phyloP scores from a whole-genome alignment of 2,329 filamentous ascomycete genomes.

The Xylaria polymorpha region DNA sequence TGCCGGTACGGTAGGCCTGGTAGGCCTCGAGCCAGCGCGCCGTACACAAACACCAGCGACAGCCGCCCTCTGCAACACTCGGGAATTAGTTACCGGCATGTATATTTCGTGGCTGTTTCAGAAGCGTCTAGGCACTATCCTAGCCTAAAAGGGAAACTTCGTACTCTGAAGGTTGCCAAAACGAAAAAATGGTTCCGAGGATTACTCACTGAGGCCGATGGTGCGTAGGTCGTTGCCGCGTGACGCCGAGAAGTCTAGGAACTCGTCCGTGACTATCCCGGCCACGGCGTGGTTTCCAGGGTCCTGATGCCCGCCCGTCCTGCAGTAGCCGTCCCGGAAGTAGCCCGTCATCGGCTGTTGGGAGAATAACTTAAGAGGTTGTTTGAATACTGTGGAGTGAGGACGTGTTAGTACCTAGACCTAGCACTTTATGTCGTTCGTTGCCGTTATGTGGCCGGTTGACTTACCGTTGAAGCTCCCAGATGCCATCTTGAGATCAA shows the following conservation, averaged over 20 bases:
- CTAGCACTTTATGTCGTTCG: no score
- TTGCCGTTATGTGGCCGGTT: not conserved
- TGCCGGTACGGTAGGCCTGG: conserved; percentile 61
- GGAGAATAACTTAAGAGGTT: conserved; percentile 68
- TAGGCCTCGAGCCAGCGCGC: conserved; percentile 70
- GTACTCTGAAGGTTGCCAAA: not conserved
- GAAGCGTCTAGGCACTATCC: not conserved
- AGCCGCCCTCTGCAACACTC: conserved; percentile 57
- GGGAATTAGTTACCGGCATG: not conserved
- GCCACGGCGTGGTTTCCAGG: conserved; percentile 70
- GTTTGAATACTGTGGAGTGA: conserved; percentile 61
- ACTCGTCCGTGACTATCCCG: conserved; percentile 67
- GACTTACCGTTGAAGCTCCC: conserved; percentile 39
- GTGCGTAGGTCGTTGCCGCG: conserved; percentile 68
- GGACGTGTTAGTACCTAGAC: conserved; percentile 1
- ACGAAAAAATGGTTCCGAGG: not conserved
- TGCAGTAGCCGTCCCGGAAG: conserved; percentile 71
- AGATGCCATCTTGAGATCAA: conserved; percentile 35
- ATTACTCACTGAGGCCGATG: conserved; percentile 57
- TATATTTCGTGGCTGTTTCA: no score
- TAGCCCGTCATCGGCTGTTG: conserved; percentile 70
- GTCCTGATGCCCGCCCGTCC: conserved; percentile 60
- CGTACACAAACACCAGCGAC: conserved; percentile 73
- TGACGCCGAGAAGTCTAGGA: conserved; percentile 69
- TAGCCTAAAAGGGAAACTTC: not conserved